Evolutionary conservation across 169 alveolate species (phyloP).

Genomic region (Eimeria praecox): DNA sequence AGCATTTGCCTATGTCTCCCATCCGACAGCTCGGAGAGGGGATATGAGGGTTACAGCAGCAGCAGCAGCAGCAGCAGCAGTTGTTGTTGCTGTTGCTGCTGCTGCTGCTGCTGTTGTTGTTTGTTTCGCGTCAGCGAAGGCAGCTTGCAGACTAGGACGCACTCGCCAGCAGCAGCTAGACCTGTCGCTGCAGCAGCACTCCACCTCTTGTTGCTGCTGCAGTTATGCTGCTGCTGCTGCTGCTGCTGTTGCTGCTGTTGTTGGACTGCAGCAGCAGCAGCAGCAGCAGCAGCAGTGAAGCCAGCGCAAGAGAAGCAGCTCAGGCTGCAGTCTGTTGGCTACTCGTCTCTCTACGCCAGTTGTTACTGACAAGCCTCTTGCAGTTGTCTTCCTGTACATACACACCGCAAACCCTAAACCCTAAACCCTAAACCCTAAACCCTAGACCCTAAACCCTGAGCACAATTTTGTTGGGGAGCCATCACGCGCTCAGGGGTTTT

Average conservation of each 20-base stretch:
- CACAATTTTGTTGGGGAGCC: too few species aligned
- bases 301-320: background rate
- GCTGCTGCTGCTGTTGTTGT: constrained; percentile 16
- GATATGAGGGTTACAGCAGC: background rate
- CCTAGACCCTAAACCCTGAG: background rate
- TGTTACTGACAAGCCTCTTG: constrained; percentile 25
- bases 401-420: too few species aligned
- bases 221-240: constrained; percentile 14
- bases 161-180: background rate
- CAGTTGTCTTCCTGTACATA: constrained; percentile 25
- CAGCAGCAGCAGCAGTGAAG: constrained; percentile 7
- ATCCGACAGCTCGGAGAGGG: background rate
- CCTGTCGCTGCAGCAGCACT: constrained; percentile 46
- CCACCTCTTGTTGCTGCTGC: constrained; percentile 30
- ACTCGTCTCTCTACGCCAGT: constrained; percentile 32
- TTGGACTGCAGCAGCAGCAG: too few species aligned
- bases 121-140: background rate
- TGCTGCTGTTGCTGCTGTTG: background rate
- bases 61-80: constrained; percentile 42
- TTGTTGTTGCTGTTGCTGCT: background rate
- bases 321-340: background rate
- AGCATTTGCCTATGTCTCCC: too few species aligned
- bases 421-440: constrained; percentile 30
- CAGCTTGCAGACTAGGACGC: background rate
- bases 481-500: background rate